A percentile compares a stretch with the other conserved stretches of the same genome.
phyloP scores from a whole-genome alignment of 306 rosid genomes.

The Vicia sativa region DNA sequence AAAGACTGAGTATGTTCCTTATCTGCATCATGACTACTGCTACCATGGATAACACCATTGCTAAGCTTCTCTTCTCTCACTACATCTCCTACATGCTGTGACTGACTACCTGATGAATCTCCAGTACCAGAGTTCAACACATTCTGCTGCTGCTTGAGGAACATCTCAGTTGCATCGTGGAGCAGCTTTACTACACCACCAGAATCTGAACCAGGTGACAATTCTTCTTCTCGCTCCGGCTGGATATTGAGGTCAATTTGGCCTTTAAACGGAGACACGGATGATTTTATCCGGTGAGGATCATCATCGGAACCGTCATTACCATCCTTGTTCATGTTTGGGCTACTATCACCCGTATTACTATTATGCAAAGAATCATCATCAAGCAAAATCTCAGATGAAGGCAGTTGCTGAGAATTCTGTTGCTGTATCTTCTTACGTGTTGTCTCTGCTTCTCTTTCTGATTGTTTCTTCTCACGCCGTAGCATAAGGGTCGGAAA shows the following conservation, averaged over 20 bases:
- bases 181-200: too few relatives aligned
- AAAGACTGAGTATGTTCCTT: constrained; percentile 55
- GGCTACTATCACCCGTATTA: constrained; percentile 60
- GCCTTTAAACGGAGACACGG: constrained; percentile 84
- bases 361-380: constrained; percentile 59
- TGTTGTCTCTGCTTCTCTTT: constrained; percentile 79
- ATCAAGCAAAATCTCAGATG: constrained; percentile 54
- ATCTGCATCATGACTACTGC: constrained; percentile 48
- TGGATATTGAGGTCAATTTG: constrained; percentile 92
- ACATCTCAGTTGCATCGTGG: constrained; percentile 59
- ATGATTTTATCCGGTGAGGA: constrained; percentile 58
- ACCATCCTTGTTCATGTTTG: constrained; percentile 62
- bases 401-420: constrained; percentile 42
- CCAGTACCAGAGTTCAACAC: constrained; percentile 52
- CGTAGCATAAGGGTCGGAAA: constrained; percentile 87
- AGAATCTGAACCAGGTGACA: constrained; percentile 78
- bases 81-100: constrained; percentile 53
- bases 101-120: constrained; percentile 58
- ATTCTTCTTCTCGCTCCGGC: background rate
- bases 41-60: constrained; percentile 56
- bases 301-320: constrained; percentile 86
- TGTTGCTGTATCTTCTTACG: constrained; percentile 65
- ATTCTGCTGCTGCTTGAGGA: constrained; percentile 61
- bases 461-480: constrained; percentile 94
- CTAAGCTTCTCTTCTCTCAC: constrained; percentile 54